Base-by-base conservation (phyloP, 1,139 yeast species). In the Protomyces macrosporus region DNA sequence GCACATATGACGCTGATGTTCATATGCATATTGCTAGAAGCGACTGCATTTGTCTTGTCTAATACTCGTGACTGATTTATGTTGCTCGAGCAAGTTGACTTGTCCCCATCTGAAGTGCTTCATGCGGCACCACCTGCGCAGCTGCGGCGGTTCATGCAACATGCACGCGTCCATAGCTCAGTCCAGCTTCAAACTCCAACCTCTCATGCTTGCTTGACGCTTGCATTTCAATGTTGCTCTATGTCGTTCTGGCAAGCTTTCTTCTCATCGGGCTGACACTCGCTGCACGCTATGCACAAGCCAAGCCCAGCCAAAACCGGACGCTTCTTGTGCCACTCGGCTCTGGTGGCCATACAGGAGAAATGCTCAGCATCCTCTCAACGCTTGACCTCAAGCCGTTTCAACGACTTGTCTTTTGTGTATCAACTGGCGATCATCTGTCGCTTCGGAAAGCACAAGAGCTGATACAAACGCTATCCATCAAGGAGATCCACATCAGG, bases 401-500 rank as follows among this genome's bases (percentile, higher is more conserved):
- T 32, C 35, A 50, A 6, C 36, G 45, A 10, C 54, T 68, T 9
- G 51, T 66, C 32, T 65, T 66, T 52, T 55, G 58, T 50, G 51
- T 57, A 14, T 62, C 70, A 68, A 16, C 65, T 1, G 67, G 65
- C 3, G 67, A 66, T 53, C 40, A 34, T 14, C 57, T 65, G 39
- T 63, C 66, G 6, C 36, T 42, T 12, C 33, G 23, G 6, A 65
- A 64, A 36, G 63, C 61, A 34, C 35, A 54, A n/a, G 53, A 42
- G 4, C 54, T 66, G 12, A 56, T 50, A 30, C n/a, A 14, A 32
- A 16, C 16, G 50, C 45, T 39, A 2, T 10, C 54, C 42, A 9
- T 14, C 33, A 12, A 16, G 34, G 32, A 54, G 12, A 14, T 40
- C 14, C 4, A 50, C 14, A 54, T 68, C 1, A 66, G 81, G 34